These are phyloP conservation scores for Torulaspora pretoriensis DNA, from an alignment of 1,139 yeast species.

Conservation along the genomic window DNA sequence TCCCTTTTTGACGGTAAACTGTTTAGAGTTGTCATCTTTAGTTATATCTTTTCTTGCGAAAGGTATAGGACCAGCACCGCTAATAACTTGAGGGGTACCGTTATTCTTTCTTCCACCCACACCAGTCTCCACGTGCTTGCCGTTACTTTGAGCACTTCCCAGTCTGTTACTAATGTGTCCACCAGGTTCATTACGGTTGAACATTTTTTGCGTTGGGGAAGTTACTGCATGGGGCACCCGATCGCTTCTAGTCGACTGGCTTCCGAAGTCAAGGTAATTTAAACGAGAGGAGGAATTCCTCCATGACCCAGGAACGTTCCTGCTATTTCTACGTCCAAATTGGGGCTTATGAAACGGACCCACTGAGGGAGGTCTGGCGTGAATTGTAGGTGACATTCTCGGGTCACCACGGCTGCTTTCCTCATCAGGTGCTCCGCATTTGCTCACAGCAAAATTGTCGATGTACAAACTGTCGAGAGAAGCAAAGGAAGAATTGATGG, in stretches of 20 bases:
- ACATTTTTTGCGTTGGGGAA: not conserved
- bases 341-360: slow-evolving; percentile 7
- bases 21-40: slow-evolving; percentile 3
- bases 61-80: not conserved
- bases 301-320: slow-evolving; percentile 5
- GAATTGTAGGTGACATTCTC: slow-evolving; percentile 9
- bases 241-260: slow-evolving; percentile 12
- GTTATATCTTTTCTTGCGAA: not conserved
- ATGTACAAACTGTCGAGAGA: slow-evolving; percentile 70
- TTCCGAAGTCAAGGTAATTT: slow-evolving; percentile 6
- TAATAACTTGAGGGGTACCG: not conserved
- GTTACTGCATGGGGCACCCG: slow-evolving; percentile 7
- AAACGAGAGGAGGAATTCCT: slow-evolving; percentile 11
- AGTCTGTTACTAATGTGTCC: not conserved
- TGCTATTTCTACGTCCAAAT: slow-evolving; percentile 4
- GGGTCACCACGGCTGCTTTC: slow-evolving; percentile 9
- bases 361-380: slow-evolving; percentile 21
- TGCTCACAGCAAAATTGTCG: slow-evolving; percentile 42
- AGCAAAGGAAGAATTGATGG: slow-evolving; percentile 71
- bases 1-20: slow-evolving; percentile 18
- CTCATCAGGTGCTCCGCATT: slow-evolving; percentile 16
- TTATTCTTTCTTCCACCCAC: not conserved
- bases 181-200: not conserved
- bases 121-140: not conserved
- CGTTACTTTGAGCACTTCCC: not conserved